phyloP scores from a whole-genome alignment of 768 basidiomycete genomes.

The Hygrocybe coccinea region DNA sequence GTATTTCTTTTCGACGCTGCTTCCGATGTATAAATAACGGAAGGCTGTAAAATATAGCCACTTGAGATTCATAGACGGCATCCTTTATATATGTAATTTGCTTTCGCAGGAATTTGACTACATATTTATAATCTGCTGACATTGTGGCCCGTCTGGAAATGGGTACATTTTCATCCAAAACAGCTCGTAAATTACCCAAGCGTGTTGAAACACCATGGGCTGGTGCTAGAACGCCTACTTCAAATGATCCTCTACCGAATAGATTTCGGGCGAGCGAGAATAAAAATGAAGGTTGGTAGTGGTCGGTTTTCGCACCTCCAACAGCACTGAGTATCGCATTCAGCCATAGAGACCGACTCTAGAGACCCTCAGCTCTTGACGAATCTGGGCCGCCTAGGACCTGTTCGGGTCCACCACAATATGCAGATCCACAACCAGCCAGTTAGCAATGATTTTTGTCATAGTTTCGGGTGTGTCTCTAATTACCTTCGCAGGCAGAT shows the following conservation, averaged over 20 bases:
- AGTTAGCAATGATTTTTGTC: slow-evolving; percentile 32
- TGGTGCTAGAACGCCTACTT: slow-evolving; percentile 37
- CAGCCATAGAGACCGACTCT: slow-evolving; percentile 62
- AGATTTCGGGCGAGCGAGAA: slow-evolving; percentile 43
- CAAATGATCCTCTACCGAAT: slow-evolving; percentile 15
- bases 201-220: slow-evolving; percentile 45
- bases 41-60: slow-evolving; percentile 25
- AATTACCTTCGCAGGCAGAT: slow-evolving; percentile 18
- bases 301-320: background rate
- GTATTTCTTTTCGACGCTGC: background rate
- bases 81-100: too few relatives aligned
- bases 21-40: background rate
- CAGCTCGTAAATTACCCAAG: slow-evolving; percentile 51
- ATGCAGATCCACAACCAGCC: slow-evolving; percentile 42
- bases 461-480: background rate
- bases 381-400: slow-evolving; percentile 60
- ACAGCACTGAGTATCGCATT: background rate
- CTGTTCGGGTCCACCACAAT: slow-evolving; percentile 65
- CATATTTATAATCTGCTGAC: too few relatives aligned
- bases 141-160: too few relatives aligned
- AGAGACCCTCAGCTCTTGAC: slow-evolving; percentile 66
- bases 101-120: too few relatives aligned
- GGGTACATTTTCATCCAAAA: slow-evolving; percentile 62
- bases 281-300: slow-evolving; percentile 42
- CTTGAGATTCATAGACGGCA: slow-evolving; percentile 36